phyloP scores from a whole-genome alignment of 768 basidiomycete genomes.

The Candolleomyces eurysporus region DNA sequence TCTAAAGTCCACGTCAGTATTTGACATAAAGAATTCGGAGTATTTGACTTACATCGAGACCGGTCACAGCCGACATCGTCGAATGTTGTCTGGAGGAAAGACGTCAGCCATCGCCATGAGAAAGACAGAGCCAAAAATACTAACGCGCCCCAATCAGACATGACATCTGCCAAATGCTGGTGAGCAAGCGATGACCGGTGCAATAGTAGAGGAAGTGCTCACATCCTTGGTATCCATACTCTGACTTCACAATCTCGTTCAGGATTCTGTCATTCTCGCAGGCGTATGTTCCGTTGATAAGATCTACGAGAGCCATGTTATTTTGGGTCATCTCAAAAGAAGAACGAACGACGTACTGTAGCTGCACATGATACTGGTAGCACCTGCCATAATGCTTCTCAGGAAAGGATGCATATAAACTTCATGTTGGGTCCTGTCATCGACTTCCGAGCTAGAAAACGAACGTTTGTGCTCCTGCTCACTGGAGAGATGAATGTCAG shows the following conservation, averaged over 20 bases:
- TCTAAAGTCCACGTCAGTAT: slow-evolving; percentile 33
- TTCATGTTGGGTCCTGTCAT: slow-evolving; percentile 79
- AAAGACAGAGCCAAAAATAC: slow-evolving; percentile 11
- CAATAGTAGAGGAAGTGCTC: slow-evolving; percentile 16
- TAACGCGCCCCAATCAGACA: slow-evolving; percentile 74
- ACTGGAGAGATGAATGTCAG: slow-evolving; percentile 26
- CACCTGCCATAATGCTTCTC: slow-evolving; percentile 71
- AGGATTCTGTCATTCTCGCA: slow-evolving; percentile 72
- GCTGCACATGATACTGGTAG: slow-evolving; percentile 72
- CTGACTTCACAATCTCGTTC: slow-evolving; percentile 73
- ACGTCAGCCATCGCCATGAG: background rate
- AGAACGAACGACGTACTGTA: slow-evolving; percentile 47
- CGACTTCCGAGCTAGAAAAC: slow-evolving; percentile 60
- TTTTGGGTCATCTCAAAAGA: background rate
- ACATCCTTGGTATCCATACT: slow-evolving; percentile 78
- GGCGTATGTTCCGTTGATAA: slow-evolving; percentile 68
- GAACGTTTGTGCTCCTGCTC: slow-evolving; percentile 69
- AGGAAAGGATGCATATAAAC: slow-evolving; percentile 71
- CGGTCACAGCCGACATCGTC: slow-evolving; percentile 57
- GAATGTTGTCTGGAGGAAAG: slow-evolving; percentile 28
- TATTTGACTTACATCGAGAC: slow-evolving; percentile 54
- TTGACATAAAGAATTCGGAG: background rate
- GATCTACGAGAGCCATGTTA: slow-evolving; percentile 35
- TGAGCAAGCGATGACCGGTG: background rate
- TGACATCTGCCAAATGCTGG: slow-evolving; percentile 41